phyloP scores from a whole-genome alignment of 306 rosid genomes.

The Malus fusca region DNA sequence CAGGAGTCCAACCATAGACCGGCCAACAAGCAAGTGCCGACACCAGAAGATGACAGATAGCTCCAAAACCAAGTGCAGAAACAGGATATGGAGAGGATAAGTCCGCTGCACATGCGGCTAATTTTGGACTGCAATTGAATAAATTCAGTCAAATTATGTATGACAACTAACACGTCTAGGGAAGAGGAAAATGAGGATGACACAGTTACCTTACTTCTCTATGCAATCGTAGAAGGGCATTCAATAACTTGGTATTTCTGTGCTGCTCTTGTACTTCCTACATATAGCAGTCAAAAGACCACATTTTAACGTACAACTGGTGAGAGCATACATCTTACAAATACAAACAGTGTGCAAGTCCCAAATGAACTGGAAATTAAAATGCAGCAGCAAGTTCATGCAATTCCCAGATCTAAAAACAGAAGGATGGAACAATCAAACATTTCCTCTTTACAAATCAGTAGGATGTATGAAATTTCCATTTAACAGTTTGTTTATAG shows the following conservation, averaged over 20 bases:
- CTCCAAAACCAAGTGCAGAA: slow-evolving; percentile 89
- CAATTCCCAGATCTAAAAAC: not conserved
- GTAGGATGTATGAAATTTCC: not conserved
- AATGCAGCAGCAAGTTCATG: not conserved
- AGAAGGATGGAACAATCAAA: not conserved
- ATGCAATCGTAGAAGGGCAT: slow-evolving; percentile 79
- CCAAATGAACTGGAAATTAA: not conserved
- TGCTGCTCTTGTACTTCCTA: slow-evolving; percentile 95
- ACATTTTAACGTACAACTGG: slow-evolving; percentile 9
- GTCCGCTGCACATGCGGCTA: slow-evolving; percentile 85
- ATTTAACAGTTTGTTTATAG: not conserved
- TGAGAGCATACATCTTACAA: not conserved
- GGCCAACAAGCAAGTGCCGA: slow-evolving; percentile 97
- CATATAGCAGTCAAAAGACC: slow-evolving; percentile 24
- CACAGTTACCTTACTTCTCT: slow-evolving; percentile 78
- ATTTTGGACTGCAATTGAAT: slow-evolving; percentile 70
- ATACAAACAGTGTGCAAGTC: not conserved
- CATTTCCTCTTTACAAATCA: not conserved
- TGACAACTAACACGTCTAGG: slow-evolving; percentile 5
- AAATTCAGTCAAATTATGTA: slow-evolving; percentile 23
- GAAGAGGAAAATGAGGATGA: slow-evolving; percentile 12
- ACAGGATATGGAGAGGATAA: slow-evolving; percentile 72
- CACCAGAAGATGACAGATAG: slow-evolving; percentile 79
- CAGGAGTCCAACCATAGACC: slow-evolving; percentile 89
- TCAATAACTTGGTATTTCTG: slow-evolving; percentile 81